A percentile compares a stretch with the other conserved stretches of the same genome.
Evolutionary conservation across 306 rosid genomes (phyloP).

Genomic region (Cicer bijugum): DNA sequence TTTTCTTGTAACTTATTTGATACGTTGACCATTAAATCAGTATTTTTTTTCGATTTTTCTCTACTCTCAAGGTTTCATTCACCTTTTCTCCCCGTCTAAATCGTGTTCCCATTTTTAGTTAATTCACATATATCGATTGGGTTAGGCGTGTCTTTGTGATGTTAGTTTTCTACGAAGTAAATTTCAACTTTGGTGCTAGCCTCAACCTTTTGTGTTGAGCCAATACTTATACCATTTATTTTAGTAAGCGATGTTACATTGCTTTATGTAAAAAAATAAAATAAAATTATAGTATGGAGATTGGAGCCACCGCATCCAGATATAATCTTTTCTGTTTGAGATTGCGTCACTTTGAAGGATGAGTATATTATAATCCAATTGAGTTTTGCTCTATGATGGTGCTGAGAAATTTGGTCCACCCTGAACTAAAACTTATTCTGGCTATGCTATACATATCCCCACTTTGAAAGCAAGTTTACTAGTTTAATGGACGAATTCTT

Average conservation of each 20-base stretch:
- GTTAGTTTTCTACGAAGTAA: conserved; percentile 10
- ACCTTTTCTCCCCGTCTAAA: not conserved
- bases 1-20: conserved; percentile 33
- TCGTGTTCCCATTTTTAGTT: conserved; percentile 27
- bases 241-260: not conserved
- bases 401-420: not conserved
- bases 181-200: conserved; percentile 5
- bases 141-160: conserved; percentile 18
- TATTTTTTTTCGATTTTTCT: conserved; percentile 31
- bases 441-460: not conserved
- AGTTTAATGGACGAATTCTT: not conserved
- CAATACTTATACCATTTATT: not conserved
- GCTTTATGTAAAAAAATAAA: not conserved
- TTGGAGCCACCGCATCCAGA: not conserved
- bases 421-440: not conserved
- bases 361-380: not conserved
- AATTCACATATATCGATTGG: conserved; percentile 3
- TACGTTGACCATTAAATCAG: conserved; percentile 33
- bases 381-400: not conserved
- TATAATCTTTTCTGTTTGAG: not conserved
- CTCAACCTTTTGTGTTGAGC: not conserved
- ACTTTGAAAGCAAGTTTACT: not conserved
- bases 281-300: not conserved
- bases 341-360: not conserved
- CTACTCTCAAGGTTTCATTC: conserved; percentile 1